phyloP scores from a whole-genome alignment of 345 rosid species.

The Lepidium africanum region DNA sequence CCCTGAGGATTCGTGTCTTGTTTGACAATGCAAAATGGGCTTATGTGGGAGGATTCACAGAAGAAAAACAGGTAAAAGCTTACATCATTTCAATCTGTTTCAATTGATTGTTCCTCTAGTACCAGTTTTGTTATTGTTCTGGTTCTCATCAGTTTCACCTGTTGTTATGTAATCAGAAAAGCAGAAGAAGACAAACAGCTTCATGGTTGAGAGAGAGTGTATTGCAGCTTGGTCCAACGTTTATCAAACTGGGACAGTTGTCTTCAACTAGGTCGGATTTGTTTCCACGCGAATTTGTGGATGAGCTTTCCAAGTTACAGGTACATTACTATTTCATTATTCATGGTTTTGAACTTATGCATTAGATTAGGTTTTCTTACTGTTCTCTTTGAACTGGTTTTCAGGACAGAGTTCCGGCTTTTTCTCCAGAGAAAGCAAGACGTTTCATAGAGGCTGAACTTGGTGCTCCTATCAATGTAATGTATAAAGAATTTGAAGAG shows the following conservation, averaged over 20 bases:
- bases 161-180: slow-evolving; percentile 44
- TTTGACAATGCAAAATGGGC: slow-evolving; percentile 92
- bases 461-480: slow-evolving; percentile 59
- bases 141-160: slow-evolving; percentile 7
- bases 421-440: slow-evolving; percentile 78
- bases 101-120: neutral
- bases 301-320: slow-evolving; percentile 98
- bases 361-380: neutral
- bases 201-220: slow-evolving; percentile 84
- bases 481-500: slow-evolving; percentile 83
- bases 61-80: slow-evolving; percentile 66
- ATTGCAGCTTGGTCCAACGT: slow-evolving; percentile 95
- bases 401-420: slow-evolving; percentile 95
- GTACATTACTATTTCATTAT: slow-evolving; percentile 26
- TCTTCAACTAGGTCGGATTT: slow-evolving; percentile 93
- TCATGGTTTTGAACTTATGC: neutral
- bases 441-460: slow-evolving; percentile 64
- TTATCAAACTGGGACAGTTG: slow-evolving; percentile 90
- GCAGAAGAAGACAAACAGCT: slow-evolving; percentile 61
- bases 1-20: slow-evolving; percentile 62
- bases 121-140: neutral
- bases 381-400: slow-evolving; percentile 10
- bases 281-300: slow-evolving; percentile 84
- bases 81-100: neutral
- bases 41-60: slow-evolving; percentile 61